These are phyloP conservation scores for Takashimella tepidaria DNA, from an alignment of 1,284 basidiomycete genomes.

Conservation along the genomic window DNA sequence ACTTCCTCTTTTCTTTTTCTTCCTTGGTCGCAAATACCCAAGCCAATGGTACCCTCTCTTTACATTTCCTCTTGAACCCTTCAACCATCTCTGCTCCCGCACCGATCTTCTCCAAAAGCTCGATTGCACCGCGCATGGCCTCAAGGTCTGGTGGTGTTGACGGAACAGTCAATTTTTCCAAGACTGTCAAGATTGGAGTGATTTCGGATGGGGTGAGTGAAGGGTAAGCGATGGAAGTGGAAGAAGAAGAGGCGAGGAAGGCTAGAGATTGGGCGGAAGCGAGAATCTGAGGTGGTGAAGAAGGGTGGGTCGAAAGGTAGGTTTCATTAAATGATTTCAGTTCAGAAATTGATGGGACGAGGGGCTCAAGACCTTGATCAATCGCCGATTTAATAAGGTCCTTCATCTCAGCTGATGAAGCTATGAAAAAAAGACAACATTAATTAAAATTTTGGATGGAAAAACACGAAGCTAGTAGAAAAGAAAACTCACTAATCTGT, in stretches of 20 bases:
- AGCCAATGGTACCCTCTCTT: slow-evolving; percentile 41
- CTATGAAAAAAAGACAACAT: slow-evolving; percentile 27
- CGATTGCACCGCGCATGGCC: slow-evolving; percentile 9
- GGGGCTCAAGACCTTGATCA: slow-evolving; percentile 47
- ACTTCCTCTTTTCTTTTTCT: slow-evolving; percentile 29
- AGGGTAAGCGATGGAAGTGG: slow-evolving; percentile 59
- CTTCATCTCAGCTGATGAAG: slow-evolving; percentile 29
- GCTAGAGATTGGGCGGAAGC: slow-evolving; percentile 59
- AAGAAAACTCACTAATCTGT: slow-evolving; percentile 50
- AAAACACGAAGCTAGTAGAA: slow-evolving; percentile 43
- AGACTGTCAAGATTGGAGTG: slow-evolving; percentile 27
- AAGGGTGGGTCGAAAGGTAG: slow-evolving; percentile 57
- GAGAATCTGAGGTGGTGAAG: slow-evolving; percentile 55
- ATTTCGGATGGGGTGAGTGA: slow-evolving; percentile 60
- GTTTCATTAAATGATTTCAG: slow-evolving; percentile 66
- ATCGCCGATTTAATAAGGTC: slow-evolving; percentile 46
- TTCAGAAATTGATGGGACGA: slow-evolving; percentile 59
- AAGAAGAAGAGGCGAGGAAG: slow-evolving; percentile 57
- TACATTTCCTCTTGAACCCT: slow-evolving; percentile 32
- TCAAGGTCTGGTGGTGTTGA: slow-evolving; percentile 21
- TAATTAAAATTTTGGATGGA: too few species aligned
- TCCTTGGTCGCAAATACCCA: slow-evolving; percentile 40
- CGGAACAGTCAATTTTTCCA: slow-evolving; percentile 18
- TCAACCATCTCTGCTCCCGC: slow-evolving; percentile 15
- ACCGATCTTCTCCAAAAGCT: slow-evolving; percentile 13